Conservation (phyloP, 352 stramenopile genomes). For the Phytophthora ramorum region DNA sequence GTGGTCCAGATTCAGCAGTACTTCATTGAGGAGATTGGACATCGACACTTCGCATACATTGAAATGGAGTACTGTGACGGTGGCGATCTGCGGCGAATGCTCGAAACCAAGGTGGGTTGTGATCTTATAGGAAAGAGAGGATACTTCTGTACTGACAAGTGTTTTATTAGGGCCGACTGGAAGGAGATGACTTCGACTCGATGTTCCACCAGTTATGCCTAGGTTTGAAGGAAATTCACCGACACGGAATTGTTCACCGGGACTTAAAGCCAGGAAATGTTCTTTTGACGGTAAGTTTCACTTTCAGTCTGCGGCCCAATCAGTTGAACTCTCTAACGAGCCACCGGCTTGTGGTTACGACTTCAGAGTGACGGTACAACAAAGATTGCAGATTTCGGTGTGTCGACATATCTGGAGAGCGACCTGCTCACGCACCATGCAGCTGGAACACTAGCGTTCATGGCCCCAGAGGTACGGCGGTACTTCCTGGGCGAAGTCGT, state of each 20-base stretch:
- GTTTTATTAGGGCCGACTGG: slow-evolving; percentile 45
- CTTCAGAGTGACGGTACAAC: slow-evolving; percentile 61
- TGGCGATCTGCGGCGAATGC: slow-evolving; percentile 54
- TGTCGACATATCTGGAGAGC: slow-evolving; percentile 81
- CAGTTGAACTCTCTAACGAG: not conserved
- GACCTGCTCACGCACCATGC: slow-evolving; percentile 76
- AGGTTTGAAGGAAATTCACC: slow-evolving; percentile 73
- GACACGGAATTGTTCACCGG: slow-evolving; percentile 70
- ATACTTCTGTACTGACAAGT: not conserved
- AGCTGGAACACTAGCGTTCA: slow-evolving; percentile 80
- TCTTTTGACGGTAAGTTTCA: slow-evolving; percentile 61
- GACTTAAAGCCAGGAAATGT: slow-evolving; percentile 85
- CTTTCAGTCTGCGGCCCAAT: not conserved
- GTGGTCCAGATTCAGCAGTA: slow-evolving; percentile 80
- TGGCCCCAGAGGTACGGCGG: slow-evolving; percentile 78
- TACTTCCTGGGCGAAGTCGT: slow-evolving; percentile 80
- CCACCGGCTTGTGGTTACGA: not conserved
- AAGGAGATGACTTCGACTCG: slow-evolving; percentile 52
- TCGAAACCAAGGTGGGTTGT: slow-evolving; percentile 42
- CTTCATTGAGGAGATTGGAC: slow-evolving; percentile 82
- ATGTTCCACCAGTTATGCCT: slow-evolving; percentile 78
- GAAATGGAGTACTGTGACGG: slow-evolving; percentile 84
- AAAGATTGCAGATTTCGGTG: slow-evolving; percentile 88
- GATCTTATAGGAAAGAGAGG: not conserved
- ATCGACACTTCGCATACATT: slow-evolving; percentile 83